phyloP scores from a whole-genome alignment of 768 basidiomycete genomes.

The Dentipellis sp. region DNA sequence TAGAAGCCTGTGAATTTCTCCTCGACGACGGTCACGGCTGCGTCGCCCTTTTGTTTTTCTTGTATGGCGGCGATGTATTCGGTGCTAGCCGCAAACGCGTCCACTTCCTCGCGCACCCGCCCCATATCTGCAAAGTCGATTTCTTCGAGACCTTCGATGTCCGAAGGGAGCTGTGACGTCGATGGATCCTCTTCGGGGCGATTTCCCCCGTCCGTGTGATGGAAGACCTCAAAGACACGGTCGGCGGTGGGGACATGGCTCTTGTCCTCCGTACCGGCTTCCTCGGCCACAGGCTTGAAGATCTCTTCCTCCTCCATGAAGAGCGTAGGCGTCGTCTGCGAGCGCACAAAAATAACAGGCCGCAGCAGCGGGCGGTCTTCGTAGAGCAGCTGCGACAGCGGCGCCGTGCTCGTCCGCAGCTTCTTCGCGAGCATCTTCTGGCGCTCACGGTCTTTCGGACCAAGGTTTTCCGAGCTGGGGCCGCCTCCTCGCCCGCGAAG shows the following conservation, averaged over 20 bases:
- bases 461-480: background rate
- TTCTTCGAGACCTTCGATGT: conserved; percentile 19
- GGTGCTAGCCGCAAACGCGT: conserved; percentile 17
- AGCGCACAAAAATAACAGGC: conserved; percentile 65
- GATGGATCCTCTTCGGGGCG: conserved; percentile 1
- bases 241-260: conserved; percentile 64
- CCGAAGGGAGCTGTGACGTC: conserved; percentile 6
- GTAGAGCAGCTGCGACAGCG: conserved; percentile 48
- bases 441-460: conserved; percentile 17
- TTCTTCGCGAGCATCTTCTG: conserved; percentile 18
- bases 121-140: conserved; percentile 60
- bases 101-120: conserved; percentile 34
- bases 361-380: conserved; percentile 50
- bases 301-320: conserved; percentile 55
- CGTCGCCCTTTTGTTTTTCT: background rate
- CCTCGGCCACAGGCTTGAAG: conserved; percentile 42
- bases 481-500: conserved; percentile 3
- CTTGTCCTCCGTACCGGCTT: conserved; percentile 43
- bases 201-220: conserved; percentile 16
- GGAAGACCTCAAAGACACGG: conserved; percentile 57
- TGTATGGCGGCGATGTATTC: background rate
- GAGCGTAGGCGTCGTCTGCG: conserved; percentile 38
- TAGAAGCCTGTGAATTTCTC: conserved; percentile 18
- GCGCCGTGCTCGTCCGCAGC: conserved; percentile 31
- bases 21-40: background rate